Conservation (phyloP, 2,329 filamentous ascomycete genomes). For the Diaporthe caulivora region DNA sequence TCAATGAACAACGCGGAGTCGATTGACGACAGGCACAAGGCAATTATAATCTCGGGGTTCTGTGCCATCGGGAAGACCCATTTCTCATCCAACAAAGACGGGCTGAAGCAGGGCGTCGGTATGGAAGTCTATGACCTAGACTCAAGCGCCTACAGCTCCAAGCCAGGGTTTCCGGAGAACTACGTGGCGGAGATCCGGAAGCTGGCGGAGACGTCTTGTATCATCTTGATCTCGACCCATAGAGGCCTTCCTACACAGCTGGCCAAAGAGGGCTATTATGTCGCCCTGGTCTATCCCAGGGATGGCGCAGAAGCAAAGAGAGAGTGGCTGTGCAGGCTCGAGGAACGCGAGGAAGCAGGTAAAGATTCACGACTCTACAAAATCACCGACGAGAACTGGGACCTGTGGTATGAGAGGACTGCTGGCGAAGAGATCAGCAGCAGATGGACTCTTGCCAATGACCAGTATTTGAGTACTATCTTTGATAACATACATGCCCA, state of each 20-base stretch:
- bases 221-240: constrained; percentile 32
- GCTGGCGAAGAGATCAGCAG: constrained; percentile 20
- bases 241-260: constrained; percentile 21
- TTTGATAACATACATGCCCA: constrained; percentile 18
- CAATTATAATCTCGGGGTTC: constrained; percentile 34
- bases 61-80: constrained; percentile 34
- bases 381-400: constrained; percentile 28
- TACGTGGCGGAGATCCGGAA: constrained; percentile 27
- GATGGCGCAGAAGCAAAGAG: constrained; percentile 7
- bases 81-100: constrained; percentile 1
- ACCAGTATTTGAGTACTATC: constrained; percentile 28
- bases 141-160: constrained; percentile 33
- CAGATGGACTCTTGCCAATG: constrained; percentile 2
- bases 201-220: constrained; percentile 24
- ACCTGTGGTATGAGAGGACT: constrained; percentile 28
- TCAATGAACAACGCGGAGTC: not conserved
- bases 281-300: constrained; percentile 33
- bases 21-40: constrained; percentile 10
- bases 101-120: too few relatives aligned
- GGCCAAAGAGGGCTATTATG: constrained; percentile 31
- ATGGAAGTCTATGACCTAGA: constrained; percentile 31
- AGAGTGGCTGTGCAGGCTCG: constrained; percentile 34
- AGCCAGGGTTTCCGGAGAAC: constrained; percentile 31
- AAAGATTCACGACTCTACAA: constrained; percentile 33
- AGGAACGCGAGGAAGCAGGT: constrained; percentile 24